These are phyloP conservation scores for Arthrinium phaeospermum DNA, from an alignment of 2,329 filamentous ascomycete species.

Conservation along the genomic window DNA sequence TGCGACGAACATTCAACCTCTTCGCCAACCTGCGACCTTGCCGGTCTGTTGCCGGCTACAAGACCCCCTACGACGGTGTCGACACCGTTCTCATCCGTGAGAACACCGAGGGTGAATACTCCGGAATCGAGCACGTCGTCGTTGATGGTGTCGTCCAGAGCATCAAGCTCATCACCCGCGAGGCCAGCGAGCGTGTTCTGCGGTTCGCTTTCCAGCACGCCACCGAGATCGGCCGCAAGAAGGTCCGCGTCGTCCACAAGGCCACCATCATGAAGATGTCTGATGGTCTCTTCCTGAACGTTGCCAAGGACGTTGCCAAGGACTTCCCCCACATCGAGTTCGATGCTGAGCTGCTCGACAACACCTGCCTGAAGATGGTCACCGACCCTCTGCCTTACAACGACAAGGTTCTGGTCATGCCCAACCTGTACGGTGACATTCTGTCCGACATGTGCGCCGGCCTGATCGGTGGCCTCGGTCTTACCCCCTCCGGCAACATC, in stretches of 20 bases:
- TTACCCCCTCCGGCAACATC: slow-evolving; percentile 98
- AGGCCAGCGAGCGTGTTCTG: slow-evolving; percentile 93
- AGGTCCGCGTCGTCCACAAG: slow-evolving; percentile 99
- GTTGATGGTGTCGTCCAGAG: slow-evolving; percentile 98
- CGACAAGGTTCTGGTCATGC: slow-evolving; percentile 98
- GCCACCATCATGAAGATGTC: slow-evolving; percentile 99
- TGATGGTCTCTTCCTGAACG: slow-evolving; percentile 95
- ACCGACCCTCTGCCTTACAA: slow-evolving; percentile 96
- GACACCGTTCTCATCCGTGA: slow-evolving; percentile 98
- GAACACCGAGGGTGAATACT: slow-evolving; percentile 99
- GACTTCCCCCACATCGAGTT: slow-evolving; percentile 97
- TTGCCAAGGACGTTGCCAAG: slow-evolving; percentile 84
- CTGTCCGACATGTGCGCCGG: slow-evolving; percentile 99
- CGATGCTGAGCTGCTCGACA: slow-evolving; percentile 97
- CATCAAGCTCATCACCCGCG: slow-evolving; percentile 98
- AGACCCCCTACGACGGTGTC: slow-evolving; percentile 97
- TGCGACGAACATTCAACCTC: slow-evolving; percentile 98
- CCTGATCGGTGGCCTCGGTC: slow-evolving; percentile 94
- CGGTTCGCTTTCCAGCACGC: slow-evolving; percentile 99
- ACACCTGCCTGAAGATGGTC: slow-evolving; percentile 98
- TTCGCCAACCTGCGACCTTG: slow-evolving; percentile 99
- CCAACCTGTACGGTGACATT: slow-evolving; percentile 99
- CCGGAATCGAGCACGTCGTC: slow-evolving; percentile 97
- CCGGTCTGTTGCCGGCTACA: slow-evolving; percentile 95
- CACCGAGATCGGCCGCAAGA: slow-evolving; percentile 88